Evolutionary conservation across 1,284 basidiomycete genomes (phyloP).

Genomic region (Cutaneotrichosporon cavernicola): DNA sequence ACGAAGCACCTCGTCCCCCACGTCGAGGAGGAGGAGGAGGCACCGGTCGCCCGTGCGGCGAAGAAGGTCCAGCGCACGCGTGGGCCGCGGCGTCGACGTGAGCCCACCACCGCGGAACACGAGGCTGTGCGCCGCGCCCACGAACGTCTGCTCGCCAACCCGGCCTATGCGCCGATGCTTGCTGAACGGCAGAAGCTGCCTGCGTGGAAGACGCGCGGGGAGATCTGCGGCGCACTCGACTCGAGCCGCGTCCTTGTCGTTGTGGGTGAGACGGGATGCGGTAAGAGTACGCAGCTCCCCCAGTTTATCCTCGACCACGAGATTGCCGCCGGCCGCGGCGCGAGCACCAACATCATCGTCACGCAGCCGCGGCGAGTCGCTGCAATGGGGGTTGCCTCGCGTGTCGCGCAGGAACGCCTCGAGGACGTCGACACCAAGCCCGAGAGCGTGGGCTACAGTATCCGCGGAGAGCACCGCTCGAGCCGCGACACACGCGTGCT

Average conservation of each 20-base stretch:
- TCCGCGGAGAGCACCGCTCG: conserved; percentile 81
- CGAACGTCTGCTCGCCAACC: conserved; percentile 54
- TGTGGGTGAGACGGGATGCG: conserved; percentile 80
- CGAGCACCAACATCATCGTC: conserved; percentile 73
- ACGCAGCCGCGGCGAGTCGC: conserved; percentile 89
- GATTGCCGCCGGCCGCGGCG: conserved; percentile 64
- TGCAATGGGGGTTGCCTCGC: conserved; percentile 82
- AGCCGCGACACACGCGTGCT: conserved; percentile 69
- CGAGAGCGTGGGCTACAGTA: conserved; percentile 81
- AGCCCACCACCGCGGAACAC: conserved; percentile 61
- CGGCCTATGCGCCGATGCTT: conserved; percentile 63
- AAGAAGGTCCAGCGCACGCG: conserved; percentile 12
- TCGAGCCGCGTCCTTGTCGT: conserved; percentile 72
- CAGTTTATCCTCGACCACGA: conserved; percentile 83
- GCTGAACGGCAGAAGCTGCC: conserved; percentile 66
- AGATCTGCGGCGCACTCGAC: conserved; percentile 65
- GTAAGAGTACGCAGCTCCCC: conserved; percentile 75
- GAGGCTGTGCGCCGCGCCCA: conserved; percentile 59
- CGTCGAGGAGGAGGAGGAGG: conserved; percentile 32
- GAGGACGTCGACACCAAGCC: conserved; percentile 62
- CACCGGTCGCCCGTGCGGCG: conserved; percentile 17
- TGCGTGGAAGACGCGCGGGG: conserved; percentile 66
- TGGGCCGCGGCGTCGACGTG: conserved; percentile 45
- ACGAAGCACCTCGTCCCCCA: conserved; percentile 63
- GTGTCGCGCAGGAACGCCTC: conserved; percentile 80